Conservation (phyloP, 257 asterid genomes). For the Solanum gandarillasii region DNA sequence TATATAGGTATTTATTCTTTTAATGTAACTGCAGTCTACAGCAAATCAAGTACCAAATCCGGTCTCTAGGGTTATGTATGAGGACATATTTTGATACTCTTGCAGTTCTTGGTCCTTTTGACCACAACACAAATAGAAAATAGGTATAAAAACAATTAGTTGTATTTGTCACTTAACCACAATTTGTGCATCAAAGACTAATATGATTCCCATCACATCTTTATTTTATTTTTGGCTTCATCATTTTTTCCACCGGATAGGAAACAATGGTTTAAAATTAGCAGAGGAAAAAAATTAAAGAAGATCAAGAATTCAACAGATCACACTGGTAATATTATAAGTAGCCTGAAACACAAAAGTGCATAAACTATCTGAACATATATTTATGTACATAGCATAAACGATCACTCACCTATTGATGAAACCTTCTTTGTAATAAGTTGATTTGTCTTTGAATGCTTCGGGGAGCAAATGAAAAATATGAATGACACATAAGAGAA, state of each 20-base stretch:
- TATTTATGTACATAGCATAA: background rate
- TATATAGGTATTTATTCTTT: background rate
- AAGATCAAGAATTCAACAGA: background rate
- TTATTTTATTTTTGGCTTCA: background rate
- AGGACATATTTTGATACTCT: background rate
- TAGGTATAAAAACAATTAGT: too few species aligned
- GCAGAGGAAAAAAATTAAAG: background rate
- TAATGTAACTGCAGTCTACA: background rate
- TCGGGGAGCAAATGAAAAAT: conserved; percentile 32
- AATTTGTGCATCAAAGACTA: background rate
- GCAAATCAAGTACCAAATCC: background rate
- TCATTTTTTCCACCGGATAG: background rate
- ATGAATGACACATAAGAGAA: conserved; percentile 56
- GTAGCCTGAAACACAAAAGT: background rate
- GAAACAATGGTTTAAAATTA: background rate
- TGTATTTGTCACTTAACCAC: background rate
- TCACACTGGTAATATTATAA: background rate
- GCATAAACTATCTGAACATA: background rate
- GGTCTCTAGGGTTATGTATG: background rate
- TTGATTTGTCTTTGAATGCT: conserved; percentile 29
- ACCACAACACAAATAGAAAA: background rate
- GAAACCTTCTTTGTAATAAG: conserved; percentile 45
- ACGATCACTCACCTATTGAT: conserved; percentile 40
- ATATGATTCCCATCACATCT: background rate
- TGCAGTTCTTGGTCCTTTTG: background rate